phyloP scores from a whole-genome alignment of 2,329 filamentous ascomycete genomes.

The Xylaria sp. region DNA sequence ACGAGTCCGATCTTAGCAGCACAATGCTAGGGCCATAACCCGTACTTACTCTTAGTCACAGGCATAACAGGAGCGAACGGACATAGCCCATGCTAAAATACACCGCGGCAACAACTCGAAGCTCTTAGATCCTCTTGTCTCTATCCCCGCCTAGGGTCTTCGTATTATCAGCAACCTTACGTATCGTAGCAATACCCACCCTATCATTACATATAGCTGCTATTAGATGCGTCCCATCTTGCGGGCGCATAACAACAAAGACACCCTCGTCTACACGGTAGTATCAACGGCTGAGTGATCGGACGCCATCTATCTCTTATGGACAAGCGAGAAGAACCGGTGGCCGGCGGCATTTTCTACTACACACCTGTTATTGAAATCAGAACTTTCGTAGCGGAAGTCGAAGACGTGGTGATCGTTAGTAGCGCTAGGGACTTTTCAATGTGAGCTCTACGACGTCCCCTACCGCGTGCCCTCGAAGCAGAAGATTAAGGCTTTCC shows the following conservation, averaged over 20 bases:
- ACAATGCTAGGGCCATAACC: slow-evolving; percentile 31
- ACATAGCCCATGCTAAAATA: slow-evolving; percentile 29
- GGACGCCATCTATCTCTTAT: slow-evolving; percentile 26
- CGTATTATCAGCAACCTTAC: slow-evolving; percentile 22
- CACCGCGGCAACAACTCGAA: slow-evolving; percentile 27
- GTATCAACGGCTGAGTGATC: slow-evolving; percentile 33
- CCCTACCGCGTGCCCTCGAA: slow-evolving; percentile 31
- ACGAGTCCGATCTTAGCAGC: slow-evolving; percentile 31
- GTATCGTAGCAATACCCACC: slow-evolving; percentile 21
- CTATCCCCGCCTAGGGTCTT: neutral
- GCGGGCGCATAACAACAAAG: slow-evolving; percentile 27
- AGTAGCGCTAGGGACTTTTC: slow-evolving; percentile 33
- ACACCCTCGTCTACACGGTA: slow-evolving; percentile 37
- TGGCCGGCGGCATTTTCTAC: slow-evolving; percentile 29
- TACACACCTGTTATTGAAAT: slow-evolving; percentile 39
- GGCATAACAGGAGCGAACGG: neutral
- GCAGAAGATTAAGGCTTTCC: slow-evolving; percentile 34
- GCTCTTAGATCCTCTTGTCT: slow-evolving; percentile 27
- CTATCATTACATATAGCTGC: slow-evolving; percentile 7
- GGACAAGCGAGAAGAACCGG: slow-evolving; percentile 34
- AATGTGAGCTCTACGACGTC: slow-evolving; percentile 39
- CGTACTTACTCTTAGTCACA: neutral
- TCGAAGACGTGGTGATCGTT: slow-evolving; percentile 32
- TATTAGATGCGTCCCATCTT: slow-evolving; percentile 4
- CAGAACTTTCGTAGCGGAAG: slow-evolving; percentile 37